Conservation (phyloP, 2,329 filamentous ascomycete genomes). For the Aureobasidium uvarum region DNA sequence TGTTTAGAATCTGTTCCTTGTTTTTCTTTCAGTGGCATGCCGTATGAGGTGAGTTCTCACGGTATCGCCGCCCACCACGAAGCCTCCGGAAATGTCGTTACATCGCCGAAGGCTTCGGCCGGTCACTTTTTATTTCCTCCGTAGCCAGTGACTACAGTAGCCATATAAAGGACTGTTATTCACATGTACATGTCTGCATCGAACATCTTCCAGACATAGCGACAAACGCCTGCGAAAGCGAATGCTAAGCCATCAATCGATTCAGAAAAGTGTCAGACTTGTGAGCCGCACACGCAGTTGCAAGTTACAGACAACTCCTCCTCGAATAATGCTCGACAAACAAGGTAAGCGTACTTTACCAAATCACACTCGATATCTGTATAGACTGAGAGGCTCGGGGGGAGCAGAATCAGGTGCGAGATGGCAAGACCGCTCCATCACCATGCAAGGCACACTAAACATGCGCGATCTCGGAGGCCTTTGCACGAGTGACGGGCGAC, state of each 20-base stretch:
- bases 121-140: no score
- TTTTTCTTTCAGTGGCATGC: no score
- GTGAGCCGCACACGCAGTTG: neutral
- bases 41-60: no score
- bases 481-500: neutral
- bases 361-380: neutral
- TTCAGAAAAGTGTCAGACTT: neutral
- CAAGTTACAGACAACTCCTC: neutral
- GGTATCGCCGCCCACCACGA: no score
- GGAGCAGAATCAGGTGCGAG: neutral
- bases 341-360: neutral
- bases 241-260: neutral
- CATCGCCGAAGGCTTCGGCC: no score
- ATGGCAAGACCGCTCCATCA: conserved; percentile 1
- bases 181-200: no score
- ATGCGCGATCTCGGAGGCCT: conserved; percentile 4
- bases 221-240: neutral
- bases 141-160: no score
- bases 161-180: no score
- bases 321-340: neutral
- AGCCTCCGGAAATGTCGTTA: no score
- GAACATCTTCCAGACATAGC: no score
- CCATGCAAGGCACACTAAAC: neutral
- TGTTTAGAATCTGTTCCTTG: no score
- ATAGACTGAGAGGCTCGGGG: neutral